Percentiles rank a stretch among this genome's conserved stretches.
These are phyloP conservation scores for Aureobasidium sp. DNA, from an alignment of 2,329 filamentous ascomycete species.

Conservation along the genomic window DNA sequence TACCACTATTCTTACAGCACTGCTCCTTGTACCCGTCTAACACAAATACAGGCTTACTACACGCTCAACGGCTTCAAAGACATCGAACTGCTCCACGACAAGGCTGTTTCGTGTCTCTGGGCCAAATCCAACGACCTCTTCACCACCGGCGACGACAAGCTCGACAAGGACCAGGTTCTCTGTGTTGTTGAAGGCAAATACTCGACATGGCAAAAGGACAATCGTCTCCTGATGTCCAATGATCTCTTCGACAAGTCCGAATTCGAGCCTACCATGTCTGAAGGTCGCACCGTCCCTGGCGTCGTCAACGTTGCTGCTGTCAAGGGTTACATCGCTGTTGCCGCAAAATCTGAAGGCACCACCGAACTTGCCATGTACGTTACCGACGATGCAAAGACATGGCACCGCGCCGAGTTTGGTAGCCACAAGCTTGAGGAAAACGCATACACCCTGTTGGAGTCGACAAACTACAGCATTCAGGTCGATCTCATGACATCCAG, in stretches of 20 bases:
- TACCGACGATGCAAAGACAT: slow-evolving; percentile 70
- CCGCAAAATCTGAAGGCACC: slow-evolving; percentile 68
- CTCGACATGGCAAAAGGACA: slow-evolving; percentile 63
- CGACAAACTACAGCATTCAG: slow-evolving; percentile 96
- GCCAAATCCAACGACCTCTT: slow-evolving; percentile 71
- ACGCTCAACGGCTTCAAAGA: slow-evolving; percentile 79
- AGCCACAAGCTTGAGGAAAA: slow-evolving; percentile 76
- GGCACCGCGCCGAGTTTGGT: slow-evolving; percentile 87
- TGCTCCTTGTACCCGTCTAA: neutral
- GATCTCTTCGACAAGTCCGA: slow-evolving; percentile 63
- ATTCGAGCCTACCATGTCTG: slow-evolving; percentile 68
- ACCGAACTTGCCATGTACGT: slow-evolving; percentile 90
- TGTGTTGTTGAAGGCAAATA: slow-evolving; percentile 72
- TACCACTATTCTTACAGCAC: neutral
- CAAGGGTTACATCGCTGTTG: slow-evolving; percentile 79
- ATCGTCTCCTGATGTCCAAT: slow-evolving; percentile 72
- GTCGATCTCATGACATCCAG: slow-evolving; percentile 75
- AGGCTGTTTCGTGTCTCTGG: slow-evolving; percentile 76
- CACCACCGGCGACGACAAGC: slow-evolving; percentile 55
- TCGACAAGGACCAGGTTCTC: slow-evolving; percentile 63
- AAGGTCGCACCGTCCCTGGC: slow-evolving; percentile 65
- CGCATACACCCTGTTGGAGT: slow-evolving; percentile 88
- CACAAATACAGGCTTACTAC: slow-evolving; percentile 47
- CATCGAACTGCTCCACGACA: slow-evolving; percentile 54
- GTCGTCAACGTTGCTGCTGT: slow-evolving; percentile 74